Percentiles rank a stretch among this genome's conserved stretches.
Conservation (phyloP, 2,329 filamentous ascomycete genomes). For the Periconia macrospinosa region DNA sequence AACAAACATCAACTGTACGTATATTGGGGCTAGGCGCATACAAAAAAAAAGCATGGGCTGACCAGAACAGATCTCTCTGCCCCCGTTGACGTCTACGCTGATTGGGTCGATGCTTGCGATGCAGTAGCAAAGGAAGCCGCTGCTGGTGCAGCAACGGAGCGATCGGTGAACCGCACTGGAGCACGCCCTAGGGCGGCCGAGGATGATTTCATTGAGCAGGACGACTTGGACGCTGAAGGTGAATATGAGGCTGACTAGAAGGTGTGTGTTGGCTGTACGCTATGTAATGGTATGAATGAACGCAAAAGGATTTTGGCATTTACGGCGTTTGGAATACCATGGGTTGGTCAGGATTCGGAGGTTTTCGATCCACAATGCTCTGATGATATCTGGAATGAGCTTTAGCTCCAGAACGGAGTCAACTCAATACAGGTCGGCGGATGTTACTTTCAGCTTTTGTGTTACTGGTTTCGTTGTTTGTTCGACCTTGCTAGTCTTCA, state of each 20-base stretch:
- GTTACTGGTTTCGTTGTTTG: too few species aligned
- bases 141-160: conserved; percentile 35
- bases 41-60: background rate
- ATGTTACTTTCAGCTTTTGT: background rate
- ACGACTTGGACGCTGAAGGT: conserved; percentile 43
- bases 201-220: conserved; percentile 43
- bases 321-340: conserved; percentile 29
- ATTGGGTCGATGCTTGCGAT: conserved; percentile 96
- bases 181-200: conserved; percentile 25
- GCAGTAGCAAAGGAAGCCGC: conserved; percentile 66
- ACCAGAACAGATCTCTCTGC: conserved; percentile 74
- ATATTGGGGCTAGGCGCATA: background rate
- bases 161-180: conserved; percentile 29
- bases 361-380: background rate
- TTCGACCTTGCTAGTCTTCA: background rate
- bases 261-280: conserved; percentile 13
- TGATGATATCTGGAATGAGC: background rate
- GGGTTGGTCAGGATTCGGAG: background rate
- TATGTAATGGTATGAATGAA: conserved; percentile 4
- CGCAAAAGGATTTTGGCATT: conserved; percentile 16
- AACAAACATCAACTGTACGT: conserved; percentile 85
- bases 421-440: background rate
- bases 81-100: conserved; percentile 92
- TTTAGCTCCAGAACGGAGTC: background rate
- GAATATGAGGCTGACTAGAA: conserved; percentile 29